A percentile compares a stretch with the other conserved stretches of the same genome.
Evolutionary conservation across 192 early-diverging fungal species (phyloP).

Genomic region (Backusella luteola): DNA sequence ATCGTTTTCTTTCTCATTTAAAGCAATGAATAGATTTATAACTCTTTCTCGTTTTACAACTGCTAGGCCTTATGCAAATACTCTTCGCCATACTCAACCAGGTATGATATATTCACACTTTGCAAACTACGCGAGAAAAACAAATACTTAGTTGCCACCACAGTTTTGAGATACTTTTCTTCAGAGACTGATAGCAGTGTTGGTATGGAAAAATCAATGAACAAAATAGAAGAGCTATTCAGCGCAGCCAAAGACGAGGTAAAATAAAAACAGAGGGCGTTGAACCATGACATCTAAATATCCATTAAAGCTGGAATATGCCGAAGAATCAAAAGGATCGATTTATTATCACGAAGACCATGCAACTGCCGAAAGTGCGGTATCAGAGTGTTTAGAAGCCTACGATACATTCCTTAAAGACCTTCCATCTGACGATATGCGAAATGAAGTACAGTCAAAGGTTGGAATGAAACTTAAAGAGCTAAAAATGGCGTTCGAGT

Average conservation of each 20-base stretch:
- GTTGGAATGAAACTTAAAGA: conserved; percentile 26
- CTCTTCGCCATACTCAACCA: neutral
- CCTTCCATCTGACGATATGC: conserved; percentile 17
- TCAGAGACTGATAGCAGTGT: neutral
- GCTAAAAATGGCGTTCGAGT: conserved; percentile 22
- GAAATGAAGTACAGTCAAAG: conserved; percentile 21
- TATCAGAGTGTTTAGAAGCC: conserved; percentile 19
- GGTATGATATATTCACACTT: neutral
- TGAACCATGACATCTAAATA: neutral
- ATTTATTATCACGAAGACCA: conserved; percentile 31
- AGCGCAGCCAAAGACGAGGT: conserved; percentile 25
- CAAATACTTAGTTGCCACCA: neutral
- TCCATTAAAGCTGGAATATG: conserved; percentile 26
- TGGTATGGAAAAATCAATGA: conserved; percentile 15
- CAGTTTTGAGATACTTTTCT: neutral
- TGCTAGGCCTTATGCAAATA: neutral
- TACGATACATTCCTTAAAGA: conserved; percentile 21
- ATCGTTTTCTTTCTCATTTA: neutral
- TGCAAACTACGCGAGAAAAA: neutral
- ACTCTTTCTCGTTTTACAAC: neutral
- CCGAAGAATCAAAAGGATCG: conserved; percentile 32
- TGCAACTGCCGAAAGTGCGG: conserved; percentile 19
- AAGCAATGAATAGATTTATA: neutral
- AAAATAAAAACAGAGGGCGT: neutral
- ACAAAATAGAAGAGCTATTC: conserved; percentile 21